Evolutionary conservation across 192 early-diverging fungal genomes (phyloP).

Genomic region (Coemansia sp.): DNA sequence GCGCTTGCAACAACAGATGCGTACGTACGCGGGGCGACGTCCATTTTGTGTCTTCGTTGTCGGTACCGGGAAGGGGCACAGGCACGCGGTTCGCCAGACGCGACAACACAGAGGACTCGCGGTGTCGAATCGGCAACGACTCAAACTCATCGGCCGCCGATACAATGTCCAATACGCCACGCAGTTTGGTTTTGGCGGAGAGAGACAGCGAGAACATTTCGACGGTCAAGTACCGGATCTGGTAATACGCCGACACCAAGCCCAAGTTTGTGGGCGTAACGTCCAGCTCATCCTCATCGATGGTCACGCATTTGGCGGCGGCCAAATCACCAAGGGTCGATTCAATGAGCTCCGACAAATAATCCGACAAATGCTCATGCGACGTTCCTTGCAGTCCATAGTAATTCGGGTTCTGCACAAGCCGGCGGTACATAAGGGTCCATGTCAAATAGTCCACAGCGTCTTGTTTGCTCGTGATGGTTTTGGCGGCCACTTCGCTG

Average conservation of each 20-base stretch:
- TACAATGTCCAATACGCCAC: slow-evolving; percentile 91
- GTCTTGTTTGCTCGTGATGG: slow-evolving; percentile 96
- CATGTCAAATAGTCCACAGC: slow-evolving; percentile 99
- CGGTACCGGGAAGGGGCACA: slow-evolving; percentile 39
- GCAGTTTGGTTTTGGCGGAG: slow-evolving; percentile 81
- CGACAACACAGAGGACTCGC: slow-evolving; percentile 80
- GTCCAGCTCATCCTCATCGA: slow-evolving; percentile 40
- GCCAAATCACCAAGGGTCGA: slow-evolving; percentile 81
- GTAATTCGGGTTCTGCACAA: slow-evolving; percentile 97
- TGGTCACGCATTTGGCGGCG: slow-evolving; percentile 73
- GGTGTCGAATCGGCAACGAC: slow-evolving; percentile 87
- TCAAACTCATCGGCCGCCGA: slow-evolving; percentile 93
- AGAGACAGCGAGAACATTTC: slow-evolving; percentile 92
- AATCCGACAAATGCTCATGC: slow-evolving; percentile 86
- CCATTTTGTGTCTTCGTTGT: slow-evolving; percentile 43
- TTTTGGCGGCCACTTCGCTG: slow-evolving; percentile 92
- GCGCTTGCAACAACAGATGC: slow-evolving; percentile 91
- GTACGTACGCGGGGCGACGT: slow-evolving; percentile 90
- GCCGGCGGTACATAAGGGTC: slow-evolving; percentile 96
- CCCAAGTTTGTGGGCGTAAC: slow-evolving; percentile 85
- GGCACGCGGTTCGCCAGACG: slow-evolving; percentile 82
- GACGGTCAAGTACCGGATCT: slow-evolving; percentile 91
- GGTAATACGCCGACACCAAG: slow-evolving; percentile 98
- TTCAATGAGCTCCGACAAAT: slow-evolving; percentile 95
- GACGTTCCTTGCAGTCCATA: slow-evolving; percentile 85